phyloP scores from a whole-genome alignment of 345 rosid species.

The Populus pruinosa region DNA sequence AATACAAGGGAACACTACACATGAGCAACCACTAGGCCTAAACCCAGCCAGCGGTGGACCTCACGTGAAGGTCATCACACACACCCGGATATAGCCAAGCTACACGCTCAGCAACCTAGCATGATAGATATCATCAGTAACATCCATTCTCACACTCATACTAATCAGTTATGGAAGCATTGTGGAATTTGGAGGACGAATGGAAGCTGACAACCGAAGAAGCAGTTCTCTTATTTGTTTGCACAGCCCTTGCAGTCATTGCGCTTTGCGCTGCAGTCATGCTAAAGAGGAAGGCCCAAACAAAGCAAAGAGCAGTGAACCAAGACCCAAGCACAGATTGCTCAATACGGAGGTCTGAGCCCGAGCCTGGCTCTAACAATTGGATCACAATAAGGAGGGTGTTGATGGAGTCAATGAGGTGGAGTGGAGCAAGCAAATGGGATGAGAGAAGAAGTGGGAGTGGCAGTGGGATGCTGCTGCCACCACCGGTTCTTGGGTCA shows the following conservation, averaged over 20 bases:
- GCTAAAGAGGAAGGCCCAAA: conserved; percentile 36
- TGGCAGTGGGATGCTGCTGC: conserved; percentile 4
- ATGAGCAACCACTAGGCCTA: not conserved
- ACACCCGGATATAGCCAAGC: not conserved
- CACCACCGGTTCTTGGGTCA: conserved; percentile 23
- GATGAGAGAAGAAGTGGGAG: conserved; percentile 26
- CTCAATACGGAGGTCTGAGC: not conserved
- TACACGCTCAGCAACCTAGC: not conserved
- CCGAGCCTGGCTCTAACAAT: not conserved
- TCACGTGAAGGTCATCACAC: conserved; percentile 47
- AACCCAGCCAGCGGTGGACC: conserved; percentile 38
- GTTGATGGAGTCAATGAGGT: conserved; percentile 56
- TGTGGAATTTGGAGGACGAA: conserved; percentile 64
- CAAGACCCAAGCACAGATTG: not conserved
- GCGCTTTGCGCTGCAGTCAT: conserved; percentile 43
- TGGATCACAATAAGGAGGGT: conserved; percentile 45
- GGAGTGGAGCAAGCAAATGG: conserved; percentile 67
- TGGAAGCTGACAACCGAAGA: conserved; percentile 54
- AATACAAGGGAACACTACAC: not conserved
- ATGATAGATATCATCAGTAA: not conserved
- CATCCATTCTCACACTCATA: not conserved
- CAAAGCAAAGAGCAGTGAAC: conserved; percentile 21
- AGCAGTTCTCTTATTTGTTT: conserved; percentile 48
- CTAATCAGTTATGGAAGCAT: conserved; percentile 49
- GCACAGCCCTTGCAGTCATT: conserved; percentile 36